Evolutionary conservation across 2,329 filamentous ascomycete genomes (phyloP).

Genomic region (Dothistroma septosporum): DNA sequence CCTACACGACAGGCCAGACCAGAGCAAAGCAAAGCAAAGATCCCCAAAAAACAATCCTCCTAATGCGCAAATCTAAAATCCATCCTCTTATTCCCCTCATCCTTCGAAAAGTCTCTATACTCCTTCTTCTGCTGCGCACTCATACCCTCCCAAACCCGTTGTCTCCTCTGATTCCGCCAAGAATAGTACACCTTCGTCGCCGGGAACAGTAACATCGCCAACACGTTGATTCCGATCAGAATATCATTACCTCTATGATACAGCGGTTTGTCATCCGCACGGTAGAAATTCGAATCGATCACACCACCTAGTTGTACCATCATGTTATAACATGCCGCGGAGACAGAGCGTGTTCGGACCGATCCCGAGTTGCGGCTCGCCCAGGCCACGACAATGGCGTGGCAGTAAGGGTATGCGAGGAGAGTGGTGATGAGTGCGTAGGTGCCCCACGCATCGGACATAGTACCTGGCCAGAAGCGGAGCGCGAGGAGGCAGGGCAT

Average conservation of each 20-base stretch:
- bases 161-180: constrained; percentile 1
- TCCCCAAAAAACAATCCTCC: too few species aligned
- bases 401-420: constrained; percentile 48
- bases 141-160: background rate
- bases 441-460: constrained; percentile 37
- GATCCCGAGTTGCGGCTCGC: constrained; percentile 37
- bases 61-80: background rate
- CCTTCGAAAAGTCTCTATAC: background rate
- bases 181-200: background rate
- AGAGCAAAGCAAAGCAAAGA: too few species aligned
- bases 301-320: constrained; percentile 37
- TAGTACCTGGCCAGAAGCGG: constrained; percentile 42
- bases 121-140: constrained; percentile 1
- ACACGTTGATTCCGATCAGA: background rate
- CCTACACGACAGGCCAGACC: too few species aligned
- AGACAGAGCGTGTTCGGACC: constrained; percentile 39
- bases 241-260: constrained; percentile 41
- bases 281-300: constrained; percentile 46
- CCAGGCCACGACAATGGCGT: constrained; percentile 41
- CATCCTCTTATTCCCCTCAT: constrained; percentile 3
- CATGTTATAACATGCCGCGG: constrained; percentile 39
- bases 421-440: constrained; percentile 37
- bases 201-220: constrained; percentile 2
- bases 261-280: constrained; percentile 43
- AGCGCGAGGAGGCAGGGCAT: constrained; percentile 56